Percentiles rank a stretch among this genome's conserved stretches.
Conservation (phyloP, 345 rosid genomes). For the Passiflora organensis region DNA sequence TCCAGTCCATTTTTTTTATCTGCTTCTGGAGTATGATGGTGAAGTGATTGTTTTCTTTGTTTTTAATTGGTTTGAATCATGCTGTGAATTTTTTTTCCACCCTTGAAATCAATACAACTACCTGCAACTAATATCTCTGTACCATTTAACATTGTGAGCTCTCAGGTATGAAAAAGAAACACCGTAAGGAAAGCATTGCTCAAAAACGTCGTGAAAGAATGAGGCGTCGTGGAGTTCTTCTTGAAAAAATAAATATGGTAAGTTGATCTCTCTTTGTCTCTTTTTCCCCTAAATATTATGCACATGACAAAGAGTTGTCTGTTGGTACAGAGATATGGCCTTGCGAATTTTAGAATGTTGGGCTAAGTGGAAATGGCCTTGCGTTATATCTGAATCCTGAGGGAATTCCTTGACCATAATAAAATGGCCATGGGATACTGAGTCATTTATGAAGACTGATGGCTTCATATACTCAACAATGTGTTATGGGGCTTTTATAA, state of each 20-base stretch:
- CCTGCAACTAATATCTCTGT: conserved; percentile 1
- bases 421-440: no score
- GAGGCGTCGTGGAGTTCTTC: conserved; percentile 73
- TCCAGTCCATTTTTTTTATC: not conserved
- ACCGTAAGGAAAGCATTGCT: conserved; percentile 72
- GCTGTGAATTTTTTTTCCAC: no score
- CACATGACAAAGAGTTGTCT: no score
- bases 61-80: no score
- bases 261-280: not conserved
- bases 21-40: conserved; percentile 13
- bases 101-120: not conserved
- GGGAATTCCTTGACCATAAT: no score
- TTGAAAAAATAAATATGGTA: conserved; percentile 64
- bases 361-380: no score
- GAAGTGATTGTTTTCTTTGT: not conserved
- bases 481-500: no score
- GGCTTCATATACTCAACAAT: no score
- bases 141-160: conserved; percentile 4
- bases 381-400: no score
- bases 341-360: no score
- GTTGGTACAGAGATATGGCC: no score
- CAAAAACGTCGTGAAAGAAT: conserved; percentile 73
- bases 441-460: no score
- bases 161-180: conserved; percentile 80
- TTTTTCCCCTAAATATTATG: not conserved